Evolutionary conservation across 495 filamentous ascomycete genomes (phyloP).

Genomic region (Aspergillus steynii): DNA sequence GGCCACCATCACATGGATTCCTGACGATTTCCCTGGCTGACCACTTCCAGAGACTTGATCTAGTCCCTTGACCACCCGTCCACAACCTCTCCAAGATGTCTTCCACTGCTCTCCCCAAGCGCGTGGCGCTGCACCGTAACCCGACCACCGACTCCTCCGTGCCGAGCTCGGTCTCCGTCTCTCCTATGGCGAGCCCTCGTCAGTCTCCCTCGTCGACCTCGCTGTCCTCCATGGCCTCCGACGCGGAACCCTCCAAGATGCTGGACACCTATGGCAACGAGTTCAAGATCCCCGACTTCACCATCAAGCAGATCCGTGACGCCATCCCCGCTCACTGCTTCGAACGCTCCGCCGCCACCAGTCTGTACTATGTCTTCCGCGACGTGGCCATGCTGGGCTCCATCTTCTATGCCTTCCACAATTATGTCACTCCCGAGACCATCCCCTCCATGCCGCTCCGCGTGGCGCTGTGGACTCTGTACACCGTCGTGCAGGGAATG

Average conservation of each 20-base stretch:
- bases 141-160: slow-evolving; percentile 58
- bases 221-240: slow-evolving; percentile 81
- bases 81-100: slow-evolving; percentile 43
- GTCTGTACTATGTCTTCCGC: slow-evolving; percentile 63
- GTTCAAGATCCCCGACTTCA: slow-evolving; percentile 69
- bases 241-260: slow-evolving; percentile 54
- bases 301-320: slow-evolving; percentile 69
- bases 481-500: slow-evolving; percentile 66
- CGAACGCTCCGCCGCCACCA: slow-evolving; percentile 59
- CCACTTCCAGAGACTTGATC: neutral
- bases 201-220: slow-evolving; percentile 86
- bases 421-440: slow-evolving; percentile 64
- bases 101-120: slow-evolving; percentile 58
- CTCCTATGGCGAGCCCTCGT: slow-evolving; percentile 67
- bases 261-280: slow-evolving; percentile 67
- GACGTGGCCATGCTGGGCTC: slow-evolving; percentile 56
- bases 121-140: slow-evolving; percentile 52
- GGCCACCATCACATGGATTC: neutral
- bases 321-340: slow-evolving; percentile 65
- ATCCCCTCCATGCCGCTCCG: slow-evolving; percentile 53
- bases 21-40: neutral
- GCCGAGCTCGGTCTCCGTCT: slow-evolving; percentile 61
- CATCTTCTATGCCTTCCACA: slow-evolving; percentile 64
- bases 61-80: neutral
- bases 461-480: slow-evolving; percentile 56